A percentile compares a stretch with the other conserved stretches of the same genome.
Evolutionary conservation across 768 basidiomycete genomes (phyloP).

Genomic region (Amanita exitialis): DNA sequence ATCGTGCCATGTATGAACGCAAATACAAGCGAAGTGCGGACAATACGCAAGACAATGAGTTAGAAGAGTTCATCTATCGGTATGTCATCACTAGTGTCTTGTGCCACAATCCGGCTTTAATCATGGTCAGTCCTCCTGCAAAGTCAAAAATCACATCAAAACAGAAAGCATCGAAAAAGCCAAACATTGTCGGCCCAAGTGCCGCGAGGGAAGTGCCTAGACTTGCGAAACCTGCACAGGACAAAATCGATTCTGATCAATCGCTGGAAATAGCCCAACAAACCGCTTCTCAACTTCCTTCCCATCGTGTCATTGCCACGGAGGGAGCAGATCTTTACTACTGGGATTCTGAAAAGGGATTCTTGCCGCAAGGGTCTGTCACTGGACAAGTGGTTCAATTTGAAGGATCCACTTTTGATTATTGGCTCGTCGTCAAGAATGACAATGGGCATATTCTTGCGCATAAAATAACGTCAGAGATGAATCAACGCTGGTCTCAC

Average conservation of each 20-base stretch:
- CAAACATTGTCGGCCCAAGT: background rate
- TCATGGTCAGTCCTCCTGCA: conserved; percentile 23
- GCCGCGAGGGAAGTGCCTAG: background rate
- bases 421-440: conserved; percentile 47
- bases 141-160: conserved; percentile 14
- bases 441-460: conserved; percentile 41
- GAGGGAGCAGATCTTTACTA: conserved; percentile 48
- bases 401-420: conserved; percentile 35
- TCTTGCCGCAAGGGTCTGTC: conserved; percentile 43
- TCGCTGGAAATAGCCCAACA: background rate
- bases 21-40: conserved; percentile 73
- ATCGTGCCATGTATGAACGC: conserved; percentile 94
- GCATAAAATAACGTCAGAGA: conserved; percentile 54
- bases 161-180: background rate
- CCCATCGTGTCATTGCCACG: conserved; percentile 17
- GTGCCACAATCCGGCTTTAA: background rate
- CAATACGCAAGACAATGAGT: conserved; percentile 49
- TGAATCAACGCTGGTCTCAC: conserved; percentile 62
- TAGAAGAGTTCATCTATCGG: conserved; percentile 79
- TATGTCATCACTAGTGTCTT: conserved; percentile 23
- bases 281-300: background rate
- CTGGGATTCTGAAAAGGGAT: conserved; percentile 49
- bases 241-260: background rate
- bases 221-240: conserved; percentile 7
- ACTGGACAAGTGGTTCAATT: conserved; percentile 42